Percentiles rank a stretch among this genome's conserved stretches.
Evolutionary conservation across 306 rosid species (phyloP).

Genomic region (Vigna angularis): DNA sequence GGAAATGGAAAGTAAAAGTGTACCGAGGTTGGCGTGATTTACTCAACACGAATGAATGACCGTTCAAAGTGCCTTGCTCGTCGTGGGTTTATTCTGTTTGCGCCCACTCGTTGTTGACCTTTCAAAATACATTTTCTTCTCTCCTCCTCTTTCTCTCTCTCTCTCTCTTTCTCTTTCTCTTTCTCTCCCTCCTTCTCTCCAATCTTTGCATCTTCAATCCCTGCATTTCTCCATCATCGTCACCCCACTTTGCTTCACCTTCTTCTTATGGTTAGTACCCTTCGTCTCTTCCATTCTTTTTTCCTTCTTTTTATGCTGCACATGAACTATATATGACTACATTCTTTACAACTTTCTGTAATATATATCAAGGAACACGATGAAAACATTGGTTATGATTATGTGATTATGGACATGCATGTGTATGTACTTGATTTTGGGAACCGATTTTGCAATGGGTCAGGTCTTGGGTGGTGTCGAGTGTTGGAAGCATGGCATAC

Average conservation of each 20-base stretch:
- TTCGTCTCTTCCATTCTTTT: not conserved
- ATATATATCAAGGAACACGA: too few relatives aligned
- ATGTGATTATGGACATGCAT: not conserved
- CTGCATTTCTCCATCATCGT: slow-evolving; percentile 33
- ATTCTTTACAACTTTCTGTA: too few relatives aligned
- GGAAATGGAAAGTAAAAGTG: slow-evolving; percentile 13
- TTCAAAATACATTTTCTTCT: slow-evolving; percentile 42
- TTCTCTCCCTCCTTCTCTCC: slow-evolving; percentile 17
- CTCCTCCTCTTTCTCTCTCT: not conserved
- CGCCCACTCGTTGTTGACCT: slow-evolving; percentile 44
- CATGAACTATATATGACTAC: not conserved
- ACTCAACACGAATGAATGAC: slow-evolving; percentile 38
- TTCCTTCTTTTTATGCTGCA: not conserved
- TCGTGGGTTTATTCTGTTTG: slow-evolving; percentile 56
- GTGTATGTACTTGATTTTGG: not conserved
- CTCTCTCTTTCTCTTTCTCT: not conserved
- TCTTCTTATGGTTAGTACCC: slow-evolving; percentile 42
- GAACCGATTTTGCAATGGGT: not conserved
- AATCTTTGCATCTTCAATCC: slow-evolving; percentile 37
- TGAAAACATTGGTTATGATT: not conserved
- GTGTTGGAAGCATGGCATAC: slow-evolving; percentile 63
- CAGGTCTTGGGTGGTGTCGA: slow-evolving; percentile 61
- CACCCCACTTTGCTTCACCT: slow-evolving; percentile 39
- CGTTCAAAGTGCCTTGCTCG: slow-evolving; percentile 54
- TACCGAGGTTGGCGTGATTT: slow-evolving; percentile 33